Evolutionary conservation across 495 filamentous ascomycete species (phyloP).

Genomic region (Aspergillus indologenus): DNA sequence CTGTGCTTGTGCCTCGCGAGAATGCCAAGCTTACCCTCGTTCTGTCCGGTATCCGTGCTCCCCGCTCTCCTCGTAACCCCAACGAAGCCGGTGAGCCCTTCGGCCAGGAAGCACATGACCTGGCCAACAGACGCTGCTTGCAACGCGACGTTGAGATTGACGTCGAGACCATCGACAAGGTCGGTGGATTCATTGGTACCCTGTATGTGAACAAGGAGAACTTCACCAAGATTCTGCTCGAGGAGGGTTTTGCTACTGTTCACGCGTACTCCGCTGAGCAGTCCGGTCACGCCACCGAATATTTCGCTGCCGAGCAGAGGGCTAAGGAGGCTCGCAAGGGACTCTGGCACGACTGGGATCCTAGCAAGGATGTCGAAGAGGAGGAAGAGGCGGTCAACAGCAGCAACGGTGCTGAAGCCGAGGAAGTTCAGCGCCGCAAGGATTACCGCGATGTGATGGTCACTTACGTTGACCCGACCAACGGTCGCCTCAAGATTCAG

Average conservation of each 20-base stretch:
- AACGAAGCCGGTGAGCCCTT: constrained; percentile 88
- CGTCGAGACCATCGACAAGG: constrained; percentile 90
- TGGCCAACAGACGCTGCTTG: constrained; percentile 80
- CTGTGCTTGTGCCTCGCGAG: constrained; percentile 86
- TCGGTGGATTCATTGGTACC: constrained; percentile 94
- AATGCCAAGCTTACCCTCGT: constrained; percentile 94
- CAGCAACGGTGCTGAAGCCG: constrained; percentile 46
- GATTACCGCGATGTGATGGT: constrained; percentile 93
- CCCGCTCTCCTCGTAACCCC: constrained; percentile 75
- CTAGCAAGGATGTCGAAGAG: constrained; percentile 67
- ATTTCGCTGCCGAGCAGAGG: constrained; percentile 78
- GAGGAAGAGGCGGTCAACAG: constrained; percentile 45
- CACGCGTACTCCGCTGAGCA: constrained; percentile 95
- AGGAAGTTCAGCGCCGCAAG: constrained; percentile 55
- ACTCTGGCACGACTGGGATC: constrained; percentile 92
- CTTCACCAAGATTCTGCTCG: constrained; percentile 89
- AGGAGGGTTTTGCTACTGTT: constrained; percentile 89
- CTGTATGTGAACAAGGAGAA: constrained; percentile 94
- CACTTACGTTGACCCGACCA: constrained; percentile 76
- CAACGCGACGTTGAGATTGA: constrained; percentile 98
- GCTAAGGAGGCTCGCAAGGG: constrained; percentile 87
- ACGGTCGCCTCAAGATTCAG: constrained; percentile 80
- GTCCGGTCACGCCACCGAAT: constrained; percentile 81
- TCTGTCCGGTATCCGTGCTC: constrained; percentile 90
- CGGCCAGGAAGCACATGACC: constrained; percentile 88